These are phyloP conservation scores for Vigna hirtella DNA, from an alignment of 306 rosid species.

Conservation along the genomic window DNA sequence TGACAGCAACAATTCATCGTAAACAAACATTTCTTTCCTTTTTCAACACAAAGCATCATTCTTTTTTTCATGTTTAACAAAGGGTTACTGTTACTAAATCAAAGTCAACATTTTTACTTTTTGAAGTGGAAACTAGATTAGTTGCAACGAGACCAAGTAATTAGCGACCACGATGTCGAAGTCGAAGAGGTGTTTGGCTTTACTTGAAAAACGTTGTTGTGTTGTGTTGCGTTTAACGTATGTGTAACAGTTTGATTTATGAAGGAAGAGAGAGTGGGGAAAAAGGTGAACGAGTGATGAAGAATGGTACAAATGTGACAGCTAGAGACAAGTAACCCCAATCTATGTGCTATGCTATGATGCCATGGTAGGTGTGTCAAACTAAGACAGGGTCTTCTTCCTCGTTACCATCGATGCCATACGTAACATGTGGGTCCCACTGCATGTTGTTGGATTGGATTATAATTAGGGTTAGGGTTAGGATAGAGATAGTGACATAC, in stretches of 20 bases:
- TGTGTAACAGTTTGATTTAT: too few species aligned
- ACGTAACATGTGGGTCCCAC: slow-evolving; percentile 34
- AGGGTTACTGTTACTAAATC: background rate
- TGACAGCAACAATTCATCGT: background rate
- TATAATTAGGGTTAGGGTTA: background rate
- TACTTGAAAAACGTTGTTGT: background rate
- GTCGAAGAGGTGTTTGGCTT: background rate
- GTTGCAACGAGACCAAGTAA: background rate
- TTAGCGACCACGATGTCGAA: background rate
- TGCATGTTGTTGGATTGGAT: slow-evolving; percentile 16
- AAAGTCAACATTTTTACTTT: too few species aligned
- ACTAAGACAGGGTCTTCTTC: background rate
- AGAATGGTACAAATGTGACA: slow-evolving; percentile 30
- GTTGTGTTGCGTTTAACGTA: background rate
- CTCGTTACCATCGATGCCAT: slow-evolving; percentile 14
- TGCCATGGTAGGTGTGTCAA: slow-evolving; percentile 34
- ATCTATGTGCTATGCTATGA: background rate
- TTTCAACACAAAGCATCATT: background rate
- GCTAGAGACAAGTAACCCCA: slow-evolving; percentile 49
- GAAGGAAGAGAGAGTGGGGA: background rate
- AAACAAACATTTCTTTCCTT: background rate
- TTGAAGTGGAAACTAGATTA: background rate
- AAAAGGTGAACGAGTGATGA: background rate
- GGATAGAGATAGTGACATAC: slow-evolving; percentile 17
- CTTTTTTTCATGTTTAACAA: too few species aligned